Base-by-base conservation (phyloP, 768 basidiomycete genomes). In the Hericium coralloides region DNA sequence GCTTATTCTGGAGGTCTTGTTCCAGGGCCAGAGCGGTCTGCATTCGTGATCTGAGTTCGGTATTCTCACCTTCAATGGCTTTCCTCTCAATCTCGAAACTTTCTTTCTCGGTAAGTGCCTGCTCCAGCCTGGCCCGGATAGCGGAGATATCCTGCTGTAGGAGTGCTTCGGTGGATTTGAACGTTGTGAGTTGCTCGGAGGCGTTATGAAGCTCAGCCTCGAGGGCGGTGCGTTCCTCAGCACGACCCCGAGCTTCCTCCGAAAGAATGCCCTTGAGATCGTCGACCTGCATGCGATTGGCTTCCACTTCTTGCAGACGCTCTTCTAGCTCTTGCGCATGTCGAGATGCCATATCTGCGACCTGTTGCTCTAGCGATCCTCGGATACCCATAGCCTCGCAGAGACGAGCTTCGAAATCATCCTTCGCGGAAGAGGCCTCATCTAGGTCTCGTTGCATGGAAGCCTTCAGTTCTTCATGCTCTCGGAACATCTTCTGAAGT, bases 11-110 rank as follows among this genome's bases (percentile, higher is more conserved):
- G 31, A 31, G 4, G 10, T 31, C 31, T 20, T 45, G 43, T 20
- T 20, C n/a, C 17, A 45, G 43, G 18, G 43, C 43, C 20, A 20
- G 20, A 17, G 43, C 43, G 20, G 43, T 45, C n/a, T 45, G 43
- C 43, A 20, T 45, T n/a, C 20, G 43, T 3, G 43, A 45, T 20
- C 79, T 25, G 15, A 88, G 70, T 14, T 71, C 69, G 0, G 85
- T 87, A 49, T 77, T 75, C 61, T 83, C 74, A 50, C 76, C 73
- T 58, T 87, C 82, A 15, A 85, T 68, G 10, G 66, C 53, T 0
- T 66, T 69, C 59, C 76, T 82, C 69, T 88, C 84, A 48, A 77
- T 73, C 58, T 79, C 76, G 18, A 76, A 55, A 4, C 64, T 48
- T 37, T 72, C 68, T 23, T 76, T 58, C 14, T 74, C 70, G 1